Evolutionary conservation across 2,329 filamentous ascomycete genomes (phyloP), one percentile per base, ranked within the genome.

Genomic region (Paradendryphiella salina): DNA sequence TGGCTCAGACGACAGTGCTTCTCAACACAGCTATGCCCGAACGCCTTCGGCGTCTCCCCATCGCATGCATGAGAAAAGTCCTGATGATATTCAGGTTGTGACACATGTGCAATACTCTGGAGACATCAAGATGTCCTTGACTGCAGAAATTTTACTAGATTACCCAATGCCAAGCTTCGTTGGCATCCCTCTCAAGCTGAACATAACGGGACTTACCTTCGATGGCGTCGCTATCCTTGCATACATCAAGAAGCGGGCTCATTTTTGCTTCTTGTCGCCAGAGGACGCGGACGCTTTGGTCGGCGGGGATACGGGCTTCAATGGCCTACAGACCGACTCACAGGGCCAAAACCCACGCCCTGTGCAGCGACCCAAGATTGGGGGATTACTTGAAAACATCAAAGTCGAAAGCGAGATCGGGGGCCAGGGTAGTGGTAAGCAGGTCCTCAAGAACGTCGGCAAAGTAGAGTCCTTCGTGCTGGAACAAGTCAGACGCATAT

Each of bases 101-200:
- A 93, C 95, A 66, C 87, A 92, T 59, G 92, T 96, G 53, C 86
- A 85, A 48, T 99, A 99, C 73, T 84, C 87, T 2, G 94, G 94
- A 26, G 88, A 96, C 67, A 82, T 99, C 51, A 86, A 86, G 60
- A 82, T 99, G 50, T 90, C 91, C 54, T 80, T 99, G 41, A 97
- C 94, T 18, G 92, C 94, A 0, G 92, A 97, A 74, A 96, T 99
- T 34, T 79, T 97, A 26, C 85, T 99, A 28, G 94, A 99, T 74
- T 99, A 99, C 71, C 94, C 94, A 0, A 97, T 97, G 90, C 92
- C 92, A 33, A 96, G 90, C 76, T 99, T 99, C 67, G 93, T 97
- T 2, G 91, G 92, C 10, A 93, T 99, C 54, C 94, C 94, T 1
- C 82, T 99, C 38, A 93, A 94, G 72, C 80, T 99, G 20, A 96